Percentiles rank a stretch among this genome's conserved stretches.
Conservation (phyloP, 2,329 filamentous ascomycete species). For the Fusarium acutatum region DNA sequence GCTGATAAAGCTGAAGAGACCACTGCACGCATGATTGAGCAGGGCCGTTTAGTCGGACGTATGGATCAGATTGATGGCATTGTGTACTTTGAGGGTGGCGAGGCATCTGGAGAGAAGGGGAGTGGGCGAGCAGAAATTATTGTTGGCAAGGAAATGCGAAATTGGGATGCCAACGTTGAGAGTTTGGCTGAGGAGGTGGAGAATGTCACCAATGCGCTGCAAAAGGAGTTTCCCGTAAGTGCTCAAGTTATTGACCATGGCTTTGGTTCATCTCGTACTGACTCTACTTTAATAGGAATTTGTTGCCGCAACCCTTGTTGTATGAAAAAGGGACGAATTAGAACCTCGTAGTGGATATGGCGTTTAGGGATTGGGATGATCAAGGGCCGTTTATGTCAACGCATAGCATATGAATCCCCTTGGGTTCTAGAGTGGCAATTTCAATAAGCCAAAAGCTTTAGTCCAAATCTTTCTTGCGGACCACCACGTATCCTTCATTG, state of each 20-base stretch:
- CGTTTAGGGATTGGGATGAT: constrained; percentile 34
- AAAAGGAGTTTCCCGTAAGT: constrained; percentile 78
- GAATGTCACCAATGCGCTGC: constrained; percentile 81
- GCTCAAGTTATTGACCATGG: background rate
- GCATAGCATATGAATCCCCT: constrained; percentile 29
- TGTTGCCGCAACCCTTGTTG: constrained; percentile 62
- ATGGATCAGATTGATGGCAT: constrained; percentile 94
- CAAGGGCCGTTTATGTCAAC: constrained; percentile 25
- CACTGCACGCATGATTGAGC: constrained; percentile 94
- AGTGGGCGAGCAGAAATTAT: constrained; percentile 71
- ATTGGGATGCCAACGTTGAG: constrained; percentile 91
- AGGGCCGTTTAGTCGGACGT: constrained; percentile 83
- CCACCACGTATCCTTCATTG: constrained; percentile 63
- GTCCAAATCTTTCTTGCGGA: constrained; percentile 61
- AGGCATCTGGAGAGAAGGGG: constrained; percentile 74
- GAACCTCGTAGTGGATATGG: constrained; percentile 33
- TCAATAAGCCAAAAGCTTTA: constrained; percentile 41
- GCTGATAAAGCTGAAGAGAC: constrained; percentile 88
- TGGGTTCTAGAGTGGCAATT: constrained; percentile 27
- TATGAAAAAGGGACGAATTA: constrained; percentile 30
- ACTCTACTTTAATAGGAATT: constrained; percentile 56
- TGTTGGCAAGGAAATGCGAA: constrained; percentile 76
- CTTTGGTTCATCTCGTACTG: background rate
- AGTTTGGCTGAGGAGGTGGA: constrained; percentile 90
- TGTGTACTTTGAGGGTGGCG: constrained; percentile 84